Evolutionary conservation across 2,329 filamentous ascomycete genomes (phyloP), one percentile per base, ranked within the genome.

Genomic region (Amylocarpus encephaloides): DNA sequence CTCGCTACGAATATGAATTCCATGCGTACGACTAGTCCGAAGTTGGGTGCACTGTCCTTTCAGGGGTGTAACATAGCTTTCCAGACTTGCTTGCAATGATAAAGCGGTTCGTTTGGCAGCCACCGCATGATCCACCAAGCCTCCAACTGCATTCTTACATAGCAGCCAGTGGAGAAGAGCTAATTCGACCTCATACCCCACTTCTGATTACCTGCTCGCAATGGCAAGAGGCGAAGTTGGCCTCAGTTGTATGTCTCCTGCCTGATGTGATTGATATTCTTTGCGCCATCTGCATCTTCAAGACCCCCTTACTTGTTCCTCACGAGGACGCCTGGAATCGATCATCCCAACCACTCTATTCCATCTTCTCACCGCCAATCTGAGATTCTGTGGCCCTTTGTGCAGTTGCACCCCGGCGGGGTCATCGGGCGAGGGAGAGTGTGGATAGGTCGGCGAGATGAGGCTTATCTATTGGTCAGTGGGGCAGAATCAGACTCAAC

Each of bases 371-470:
- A 43, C 46, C 32, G 46, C 40, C 19, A 43, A 29, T 43, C 46
- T 30, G 10, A 33, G 33, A 16, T 13, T 39, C 33, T 10, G 30
- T 36, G 34, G 38, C 4, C 34, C 16, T 30, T 39, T 35, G 43
- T 32, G 18, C 26, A 6, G 47, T 49, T 49, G 15, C 32, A 34
- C 19, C 15, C 5, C 19, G 48, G 48, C 44, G 36, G 48, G 51
- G 51, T 53, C 44, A 50, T 42, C 40, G 43, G 41, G 35, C 13
- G 18, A 42, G 41, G 48, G 41, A 53, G 50, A 53, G 44, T 36
- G 43, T 43, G 46, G 18, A 36, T 35, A 13, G 1, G 44, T 16
- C 11, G 38, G 32, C 22, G 45, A 26, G 15, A 38, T 33, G 12
- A 36, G 35, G 35, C 46, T 45, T 54, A 51, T 51, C 39, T 43